Evolutionary conservation across 2,329 filamentous ascomycete species (phyloP).

Genomic region (Xylaria sp.): DNA sequence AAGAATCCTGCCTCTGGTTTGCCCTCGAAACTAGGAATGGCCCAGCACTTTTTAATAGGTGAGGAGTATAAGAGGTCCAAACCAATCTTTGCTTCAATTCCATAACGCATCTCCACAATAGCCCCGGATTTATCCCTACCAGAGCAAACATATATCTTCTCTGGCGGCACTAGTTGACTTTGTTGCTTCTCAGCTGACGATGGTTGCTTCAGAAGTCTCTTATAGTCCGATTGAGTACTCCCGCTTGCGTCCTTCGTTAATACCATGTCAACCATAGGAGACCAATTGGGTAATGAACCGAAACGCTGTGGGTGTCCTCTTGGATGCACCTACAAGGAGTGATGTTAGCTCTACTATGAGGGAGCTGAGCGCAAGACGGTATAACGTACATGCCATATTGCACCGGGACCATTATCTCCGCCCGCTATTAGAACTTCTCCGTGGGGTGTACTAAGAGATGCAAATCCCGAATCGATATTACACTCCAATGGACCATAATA

Average conservation of each 20-base stretch:
- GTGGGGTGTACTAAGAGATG: constrained; percentile 73
- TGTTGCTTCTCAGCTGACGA: constrained; percentile 44
- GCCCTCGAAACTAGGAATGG: constrained; percentile 52
- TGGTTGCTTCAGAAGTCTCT: constrained; percentile 59
- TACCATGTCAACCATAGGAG: constrained; percentile 66
- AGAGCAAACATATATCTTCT: constrained; percentile 73
- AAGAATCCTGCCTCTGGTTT: constrained; percentile 49
- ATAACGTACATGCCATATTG: constrained; percentile 73
- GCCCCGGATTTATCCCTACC: constrained; percentile 70
- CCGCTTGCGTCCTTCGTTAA: constrained; percentile 54
- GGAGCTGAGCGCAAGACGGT: not conserved
- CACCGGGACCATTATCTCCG: constrained; percentile 81
- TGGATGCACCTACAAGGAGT: constrained; percentile 59
- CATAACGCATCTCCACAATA: constrained; percentile 75
- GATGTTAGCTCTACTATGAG: constrained; percentile 6
- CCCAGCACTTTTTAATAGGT: constrained; percentile 64
- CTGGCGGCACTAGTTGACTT: constrained; percentile 52
- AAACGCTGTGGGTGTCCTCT: constrained; percentile 64
- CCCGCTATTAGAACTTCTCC: constrained; percentile 83
- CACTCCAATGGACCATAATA: constrained; percentile 74
- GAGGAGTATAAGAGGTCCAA: constrained; percentile 63
- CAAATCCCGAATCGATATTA: constrained; percentile 84
- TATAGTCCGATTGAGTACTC: constrained; percentile 50
- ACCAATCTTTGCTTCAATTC: constrained; percentile 74
- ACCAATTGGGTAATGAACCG: constrained; percentile 72